Conservation (phyloP, 164 flowering plant genomes). For the Berberis thunbergii region DNA sequence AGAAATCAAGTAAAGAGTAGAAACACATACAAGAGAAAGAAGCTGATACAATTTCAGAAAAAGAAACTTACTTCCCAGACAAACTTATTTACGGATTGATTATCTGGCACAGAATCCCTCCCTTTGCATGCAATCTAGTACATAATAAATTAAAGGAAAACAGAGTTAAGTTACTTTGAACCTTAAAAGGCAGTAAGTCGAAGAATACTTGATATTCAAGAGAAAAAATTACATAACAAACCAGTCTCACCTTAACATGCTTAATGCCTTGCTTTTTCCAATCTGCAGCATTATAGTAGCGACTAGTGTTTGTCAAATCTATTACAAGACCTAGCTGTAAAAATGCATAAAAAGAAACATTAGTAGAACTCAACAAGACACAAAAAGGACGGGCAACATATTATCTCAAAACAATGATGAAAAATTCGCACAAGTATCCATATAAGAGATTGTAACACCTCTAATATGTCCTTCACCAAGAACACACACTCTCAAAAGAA, state of each 20-base stretch:
- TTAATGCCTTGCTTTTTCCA: constrained; percentile 78
- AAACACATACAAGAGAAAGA: neutral
- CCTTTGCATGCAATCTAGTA: constrained; percentile 78
- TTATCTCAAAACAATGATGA: too few relatives aligned
- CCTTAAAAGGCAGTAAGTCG: neutral
- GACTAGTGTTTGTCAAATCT: constrained; percentile 79
- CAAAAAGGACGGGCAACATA: too few relatives aligned
- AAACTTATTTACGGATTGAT: constrained; percentile 68
- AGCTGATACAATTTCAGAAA: neutral
- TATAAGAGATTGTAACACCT: too few relatives aligned
- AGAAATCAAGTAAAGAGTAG: neutral
- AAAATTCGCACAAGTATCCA: too few relatives aligned
- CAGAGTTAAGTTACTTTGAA: neutral
- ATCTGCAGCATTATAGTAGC: constrained; percentile 60
- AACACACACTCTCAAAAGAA: too few relatives aligned
- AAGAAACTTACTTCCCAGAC: constrained; percentile 58
- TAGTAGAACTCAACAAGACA: neutral
- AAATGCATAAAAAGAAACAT: constrained; percentile 1
- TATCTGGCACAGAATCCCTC: constrained; percentile 82
- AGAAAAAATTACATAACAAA: neutral
- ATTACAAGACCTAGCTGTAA: constrained; percentile 83
- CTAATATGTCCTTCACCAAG: too few relatives aligned
- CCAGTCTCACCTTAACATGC: constrained; percentile 70
- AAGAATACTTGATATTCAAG: neutral
- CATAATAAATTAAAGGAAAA: constrained; percentile 8